These are phyloP conservation scores for Eustoma russellianum DNA, from an alignment of 257 asterid genomes.

Conservation along the genomic window DNA sequence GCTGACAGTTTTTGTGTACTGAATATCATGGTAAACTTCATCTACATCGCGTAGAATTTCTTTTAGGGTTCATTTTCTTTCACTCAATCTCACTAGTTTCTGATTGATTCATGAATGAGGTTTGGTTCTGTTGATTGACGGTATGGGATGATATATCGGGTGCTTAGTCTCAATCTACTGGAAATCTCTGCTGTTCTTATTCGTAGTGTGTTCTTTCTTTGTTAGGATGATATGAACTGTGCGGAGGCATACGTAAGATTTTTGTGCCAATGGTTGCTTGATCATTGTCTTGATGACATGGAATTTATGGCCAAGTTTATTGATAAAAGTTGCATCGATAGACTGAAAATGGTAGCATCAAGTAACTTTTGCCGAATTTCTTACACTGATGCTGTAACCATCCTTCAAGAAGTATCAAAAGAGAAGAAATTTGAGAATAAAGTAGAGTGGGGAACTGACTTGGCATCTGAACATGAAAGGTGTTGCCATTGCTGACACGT, in stretches of 20 bases:
- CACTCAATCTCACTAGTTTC: too few species aligned
- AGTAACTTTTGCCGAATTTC: constrained; percentile 60
- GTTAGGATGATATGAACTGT: constrained; percentile 97
- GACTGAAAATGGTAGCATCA: constrained; percentile 74
- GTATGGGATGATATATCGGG: neutral
- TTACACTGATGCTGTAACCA: constrained; percentile 73
- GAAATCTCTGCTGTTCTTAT: too few species aligned
- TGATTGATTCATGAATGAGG: too few species aligned
- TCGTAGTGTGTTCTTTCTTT: neutral
- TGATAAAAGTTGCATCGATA: constrained; percentile 58
- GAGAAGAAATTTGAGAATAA: constrained; percentile 72
- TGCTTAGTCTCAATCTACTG: neutral
- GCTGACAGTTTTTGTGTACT: too few species aligned
- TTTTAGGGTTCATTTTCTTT: too few species aligned
- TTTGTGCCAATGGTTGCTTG: constrained; percentile 89
- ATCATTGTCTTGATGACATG: constrained; percentile 86
- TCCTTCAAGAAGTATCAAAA: constrained; percentile 71
- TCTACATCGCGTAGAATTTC: too few species aligned
- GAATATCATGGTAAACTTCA: too few species aligned
- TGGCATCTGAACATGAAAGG: constrained; percentile 99
- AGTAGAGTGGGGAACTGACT: constrained; percentile 96
- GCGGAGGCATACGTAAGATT: constrained; percentile 93
- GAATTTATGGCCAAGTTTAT: constrained; percentile 56
- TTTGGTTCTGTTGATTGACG: neutral
- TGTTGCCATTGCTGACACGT: constrained; percentile 5